Percentiles rank a stretch among this genome's conserved stretches.
Evolutionary conservation across 2,329 filamentous ascomycete species (phyloP).

Genomic region (Botrytis pseudocinerea): DNA sequence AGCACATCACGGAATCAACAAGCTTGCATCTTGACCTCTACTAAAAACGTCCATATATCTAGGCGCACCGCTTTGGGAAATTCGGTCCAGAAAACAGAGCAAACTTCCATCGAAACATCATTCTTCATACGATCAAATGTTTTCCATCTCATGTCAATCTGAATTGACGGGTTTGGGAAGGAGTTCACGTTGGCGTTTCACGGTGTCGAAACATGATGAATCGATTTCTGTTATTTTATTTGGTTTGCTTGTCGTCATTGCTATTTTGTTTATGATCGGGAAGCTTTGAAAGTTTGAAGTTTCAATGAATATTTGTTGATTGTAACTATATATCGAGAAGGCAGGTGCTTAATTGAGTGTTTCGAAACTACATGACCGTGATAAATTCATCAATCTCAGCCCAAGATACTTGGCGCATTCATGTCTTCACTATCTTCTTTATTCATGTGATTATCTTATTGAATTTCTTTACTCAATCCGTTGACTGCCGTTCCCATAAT

Average conservation of each 20-base stretch:
- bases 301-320: not conserved
- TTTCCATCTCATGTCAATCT: slow-evolving; percentile 1
- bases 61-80: not conserved
- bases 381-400: not conserved
- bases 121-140: not conserved
- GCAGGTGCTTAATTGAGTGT: not conserved
- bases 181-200: not conserved
- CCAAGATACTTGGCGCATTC: not conserved
- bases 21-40: not conserved
- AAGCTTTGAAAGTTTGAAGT: not conserved
- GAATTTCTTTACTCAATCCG: rapidly evolving
- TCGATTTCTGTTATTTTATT: not conserved
- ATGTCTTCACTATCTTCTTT: not conserved
- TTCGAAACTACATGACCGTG: not conserved
- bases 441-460: too few relatives aligned
- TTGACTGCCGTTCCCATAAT: too few relatives aligned
- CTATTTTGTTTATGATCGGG: not conserved
- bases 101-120: too few relatives aligned
- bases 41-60: not conserved
- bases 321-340: not conserved
- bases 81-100: not conserved
- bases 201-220: slow-evolving; percentile 1
- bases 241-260: not conserved
- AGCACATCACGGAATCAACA: not conserved
- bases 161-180: slow-evolving; percentile 1